These are phyloP conservation scores for Bondarzewia mesenterica DNA, from an alignment of 1,284 basidiomycete species.

Conservation along the genomic window DNA sequence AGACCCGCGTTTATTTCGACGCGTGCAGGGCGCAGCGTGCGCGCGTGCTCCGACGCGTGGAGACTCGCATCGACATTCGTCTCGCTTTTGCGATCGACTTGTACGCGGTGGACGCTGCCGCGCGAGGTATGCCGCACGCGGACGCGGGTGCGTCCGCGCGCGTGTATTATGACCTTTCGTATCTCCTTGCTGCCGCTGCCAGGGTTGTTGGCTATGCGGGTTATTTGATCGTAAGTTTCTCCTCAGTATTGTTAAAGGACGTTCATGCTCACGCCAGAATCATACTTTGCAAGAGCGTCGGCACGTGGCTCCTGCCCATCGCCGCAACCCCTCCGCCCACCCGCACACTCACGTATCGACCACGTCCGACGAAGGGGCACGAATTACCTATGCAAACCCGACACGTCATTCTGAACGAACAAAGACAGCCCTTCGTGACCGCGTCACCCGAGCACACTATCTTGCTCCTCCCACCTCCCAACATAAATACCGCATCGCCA, in stretches of 20 bases:
- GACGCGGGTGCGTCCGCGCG: not conserved
- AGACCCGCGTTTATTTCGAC: not conserved
- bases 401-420: no score
- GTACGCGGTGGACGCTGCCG: not conserved
- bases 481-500: not conserved
- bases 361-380: no score
- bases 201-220: constrained; percentile 7
- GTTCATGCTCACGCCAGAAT: constrained; percentile 3
- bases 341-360: not conserved
- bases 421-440: no score
- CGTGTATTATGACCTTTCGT: not conserved
- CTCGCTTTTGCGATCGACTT: not conserved
- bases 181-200: constrained; percentile 2
- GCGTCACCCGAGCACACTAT: not conserved
- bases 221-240: constrained; percentile 7
- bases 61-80: not conserved
- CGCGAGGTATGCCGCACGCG: not conserved
- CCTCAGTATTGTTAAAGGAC: not conserved
- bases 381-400: no score
- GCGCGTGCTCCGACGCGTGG: not conserved
- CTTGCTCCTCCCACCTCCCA: not conserved
- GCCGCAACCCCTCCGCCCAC: not conserved
- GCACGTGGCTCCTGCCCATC: constrained; percentile 7
- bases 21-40: not conserved
- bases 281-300: not conserved